Evolutionary conservation across 805 yeast species (phyloP).

Genomic region (Pichia sporocuriosa): DNA sequence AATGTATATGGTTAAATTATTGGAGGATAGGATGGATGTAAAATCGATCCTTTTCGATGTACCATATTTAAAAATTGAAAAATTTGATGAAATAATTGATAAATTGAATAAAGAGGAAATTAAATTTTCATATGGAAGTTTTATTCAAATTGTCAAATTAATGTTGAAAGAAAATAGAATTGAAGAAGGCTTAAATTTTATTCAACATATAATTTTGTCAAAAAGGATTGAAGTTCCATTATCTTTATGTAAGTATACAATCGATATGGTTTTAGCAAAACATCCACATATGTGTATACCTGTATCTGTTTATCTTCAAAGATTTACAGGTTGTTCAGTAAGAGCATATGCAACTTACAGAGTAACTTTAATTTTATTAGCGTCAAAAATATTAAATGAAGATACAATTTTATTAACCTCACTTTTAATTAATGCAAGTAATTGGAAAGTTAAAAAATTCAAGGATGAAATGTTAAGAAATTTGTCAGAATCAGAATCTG

Average conservation of each 20-base stretch:
- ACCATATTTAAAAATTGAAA: neutral
- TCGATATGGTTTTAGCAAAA: slow-evolving; percentile 1
- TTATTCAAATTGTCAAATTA: slow-evolving; percentile 3
- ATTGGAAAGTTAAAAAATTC: neutral
- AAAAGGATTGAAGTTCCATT: slow-evolving; percentile 4
- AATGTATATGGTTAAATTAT: neutral
- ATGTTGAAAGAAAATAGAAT: slow-evolving; percentile 9
- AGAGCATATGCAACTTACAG: neutral
- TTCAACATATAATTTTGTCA: neutral
- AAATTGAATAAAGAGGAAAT: neutral
- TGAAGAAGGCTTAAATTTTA: slow-evolving; percentile 8
- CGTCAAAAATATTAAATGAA: neutral
- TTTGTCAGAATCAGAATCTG: neutral
- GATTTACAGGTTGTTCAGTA: slow-evolving; percentile 3
- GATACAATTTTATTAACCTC: neutral
- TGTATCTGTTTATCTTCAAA: slow-evolving; percentile 5
- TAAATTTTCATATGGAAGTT: slow-evolving; percentile 5
- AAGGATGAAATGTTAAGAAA: neutral
- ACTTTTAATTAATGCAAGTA: neutral
- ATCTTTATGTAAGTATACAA: slow-evolving; percentile 1
- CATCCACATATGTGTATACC: slow-evolving; percentile 10
- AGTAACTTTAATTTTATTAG: neutral
- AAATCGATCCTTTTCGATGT: neutral
- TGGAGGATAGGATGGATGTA: neutral
- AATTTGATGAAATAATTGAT: slow-evolving; percentile 2